A percentile compares a stretch with the other conserved stretches of the same genome.
Evolutionary conservation across 495 filamentous ascomycete species (phyloP).

Genomic region (Neurospora sp.): DNA sequence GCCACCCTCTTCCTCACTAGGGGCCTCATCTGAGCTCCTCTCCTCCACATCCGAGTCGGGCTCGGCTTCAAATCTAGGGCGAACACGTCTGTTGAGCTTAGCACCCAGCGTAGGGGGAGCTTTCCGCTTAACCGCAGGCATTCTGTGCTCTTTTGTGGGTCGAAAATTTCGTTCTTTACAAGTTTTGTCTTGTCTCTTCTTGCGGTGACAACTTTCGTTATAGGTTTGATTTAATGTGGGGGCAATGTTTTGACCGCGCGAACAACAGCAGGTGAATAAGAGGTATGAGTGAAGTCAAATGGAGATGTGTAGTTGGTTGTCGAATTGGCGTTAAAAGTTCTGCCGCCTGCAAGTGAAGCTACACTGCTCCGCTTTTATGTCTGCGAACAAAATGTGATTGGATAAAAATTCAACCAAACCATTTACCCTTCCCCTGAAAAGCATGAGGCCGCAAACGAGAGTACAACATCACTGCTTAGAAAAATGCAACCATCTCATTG

Average conservation of each 20-base stretch:
- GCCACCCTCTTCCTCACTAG: conserved; percentile 27
- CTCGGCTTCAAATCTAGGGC: conserved; percentile 43
- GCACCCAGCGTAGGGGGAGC: conserved; percentile 4
- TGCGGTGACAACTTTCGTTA: not conserved
- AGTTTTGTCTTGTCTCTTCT: not conserved
- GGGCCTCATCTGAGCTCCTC: conserved; percentile 11
- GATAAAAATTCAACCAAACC: not conserved
- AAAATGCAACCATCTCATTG: not conserved
- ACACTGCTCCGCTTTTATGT: not conserved
- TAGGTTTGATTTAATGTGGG: not conserved
- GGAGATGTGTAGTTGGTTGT: not conserved
- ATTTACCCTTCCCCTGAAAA: not conserved
- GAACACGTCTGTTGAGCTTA: conserved; percentile 49
- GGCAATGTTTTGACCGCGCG: not conserved
- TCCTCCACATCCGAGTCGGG: conserved; percentile 41
- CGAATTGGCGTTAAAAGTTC: not conserved
- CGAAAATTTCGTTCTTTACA: not conserved
- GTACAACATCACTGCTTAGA: not conserved
- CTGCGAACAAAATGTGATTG: not conserved
- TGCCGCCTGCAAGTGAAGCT: not conserved
- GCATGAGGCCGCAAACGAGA: not conserved
- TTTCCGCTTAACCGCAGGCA: conserved; percentile 26
- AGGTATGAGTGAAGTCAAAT: not conserved
- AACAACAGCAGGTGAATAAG: not conserved
- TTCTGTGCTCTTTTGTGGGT: conserved; percentile 1